These are phyloP conservation scores for Leishmania martiniquensis DNA, from an alignment of 208 protist species.

Conservation along the genomic window DNA sequence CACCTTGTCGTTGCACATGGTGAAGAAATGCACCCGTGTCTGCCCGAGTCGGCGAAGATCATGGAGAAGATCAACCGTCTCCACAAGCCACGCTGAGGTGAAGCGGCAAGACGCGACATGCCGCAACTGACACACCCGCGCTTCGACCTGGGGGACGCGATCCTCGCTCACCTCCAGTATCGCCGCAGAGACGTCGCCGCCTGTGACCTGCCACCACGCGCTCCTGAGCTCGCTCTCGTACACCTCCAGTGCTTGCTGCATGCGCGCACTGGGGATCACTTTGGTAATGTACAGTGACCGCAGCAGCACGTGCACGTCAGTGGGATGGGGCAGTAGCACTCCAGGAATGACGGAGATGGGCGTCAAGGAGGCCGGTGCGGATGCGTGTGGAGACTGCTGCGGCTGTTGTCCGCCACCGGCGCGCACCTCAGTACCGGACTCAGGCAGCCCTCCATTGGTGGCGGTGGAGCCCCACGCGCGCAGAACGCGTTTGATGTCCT, in stretches of 20 bases:
- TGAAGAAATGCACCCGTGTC: conserved; percentile 24
- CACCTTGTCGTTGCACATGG: conserved; percentile 25
- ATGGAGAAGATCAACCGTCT: conserved; percentile 23
- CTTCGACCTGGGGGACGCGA: conserved; percentile 13
- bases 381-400: background rate
- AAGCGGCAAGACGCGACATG: conserved; percentile 2
- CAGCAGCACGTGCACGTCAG: conserved; percentile 21
- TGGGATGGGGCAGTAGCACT: conserved; percentile 26
- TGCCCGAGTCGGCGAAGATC: conserved; percentile 1
- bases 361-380: background rate
- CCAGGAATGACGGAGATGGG: conserved; percentile 20
- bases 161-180: background rate
- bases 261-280: conserved; percentile 23
- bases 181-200: background rate
- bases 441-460: background rate
- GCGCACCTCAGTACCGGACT: background rate
- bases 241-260: conserved; percentile 19
- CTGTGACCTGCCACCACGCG: conserved; percentile 4
- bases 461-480: background rate
- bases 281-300: conserved; percentile 30
- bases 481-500: conserved; percentile 21
- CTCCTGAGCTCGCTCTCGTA: conserved; percentile 16
- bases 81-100: conserved; percentile 16
- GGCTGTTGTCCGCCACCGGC: background rate
- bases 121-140: background rate